Percentiles rank a stretch among this genome's conserved stretches.
Evolutionary conservation across 208 protist genomes (phyloP).

Genomic region (Crithidia sp.): DNA sequence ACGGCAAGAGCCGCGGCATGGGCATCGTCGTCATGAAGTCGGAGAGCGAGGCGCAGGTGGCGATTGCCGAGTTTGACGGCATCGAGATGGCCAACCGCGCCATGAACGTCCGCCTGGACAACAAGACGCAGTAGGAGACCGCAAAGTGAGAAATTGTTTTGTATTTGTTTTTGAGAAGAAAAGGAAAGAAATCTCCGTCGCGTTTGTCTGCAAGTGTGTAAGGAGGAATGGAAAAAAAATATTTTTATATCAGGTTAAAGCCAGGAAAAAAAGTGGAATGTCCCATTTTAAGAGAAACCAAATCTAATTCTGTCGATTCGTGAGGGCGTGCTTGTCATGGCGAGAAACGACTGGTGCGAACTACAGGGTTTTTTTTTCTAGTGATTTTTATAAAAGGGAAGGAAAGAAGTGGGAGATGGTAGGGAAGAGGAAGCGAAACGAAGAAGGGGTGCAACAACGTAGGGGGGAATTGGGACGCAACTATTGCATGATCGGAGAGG

Average conservation of each 20-base stretch:
- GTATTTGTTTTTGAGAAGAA: neutral
- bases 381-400: too few species aligned
- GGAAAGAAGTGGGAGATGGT: neutral
- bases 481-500: neutral
- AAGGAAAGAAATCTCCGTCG: too few species aligned
- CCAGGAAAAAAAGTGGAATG: neutral
- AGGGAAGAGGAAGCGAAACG: neutral
- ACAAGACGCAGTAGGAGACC: conserved; percentile 40
- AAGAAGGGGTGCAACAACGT: too few species aligned
- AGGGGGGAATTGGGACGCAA: too few species aligned
- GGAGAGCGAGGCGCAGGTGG: conserved; percentile 63
- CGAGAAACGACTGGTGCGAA: neutral
- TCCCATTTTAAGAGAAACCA: neutral
- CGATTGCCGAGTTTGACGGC: conserved; percentile 85
- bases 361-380: neutral
- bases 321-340: conserved; percentile 8
- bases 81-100: conserved; percentile 85
- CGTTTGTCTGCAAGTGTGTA: too few species aligned
- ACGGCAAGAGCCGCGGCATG: conserved; percentile 78
- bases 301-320: conserved; percentile 4
- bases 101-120: conserved; percentile 85
- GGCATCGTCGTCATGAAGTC: conserved; percentile 82
- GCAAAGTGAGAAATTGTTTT: neutral
- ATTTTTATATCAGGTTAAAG: neutral
- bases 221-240: neutral